Conservation (phyloP, 306 rosid genomes). For the Rosa multiflora region DNA sequence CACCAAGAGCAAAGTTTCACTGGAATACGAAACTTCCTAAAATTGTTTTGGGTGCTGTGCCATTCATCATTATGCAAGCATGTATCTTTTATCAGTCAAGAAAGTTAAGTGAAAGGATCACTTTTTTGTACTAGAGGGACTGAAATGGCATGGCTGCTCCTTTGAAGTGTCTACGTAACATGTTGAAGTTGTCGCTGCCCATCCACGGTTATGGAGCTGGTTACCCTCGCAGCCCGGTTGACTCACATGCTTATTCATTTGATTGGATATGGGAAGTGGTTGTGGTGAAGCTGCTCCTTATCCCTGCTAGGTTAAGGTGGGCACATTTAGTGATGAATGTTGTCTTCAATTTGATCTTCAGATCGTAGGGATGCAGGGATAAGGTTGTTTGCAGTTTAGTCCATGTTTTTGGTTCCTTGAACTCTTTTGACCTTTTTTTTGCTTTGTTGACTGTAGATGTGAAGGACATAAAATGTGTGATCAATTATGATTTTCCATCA, state of each 20-base stretch:
- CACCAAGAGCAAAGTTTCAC: conserved; percentile 37
- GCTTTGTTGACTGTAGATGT: conserved; percentile 64
- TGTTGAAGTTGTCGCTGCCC: conserved; percentile 59
- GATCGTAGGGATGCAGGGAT: conserved; percentile 85
- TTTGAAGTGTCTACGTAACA: conserved; percentile 38
- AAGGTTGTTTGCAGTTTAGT: conserved; percentile 75
- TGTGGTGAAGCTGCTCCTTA: conserved; percentile 97
- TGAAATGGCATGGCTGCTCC: conserved; percentile 38
- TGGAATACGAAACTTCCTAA: conserved; percentile 31
- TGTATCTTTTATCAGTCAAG: conserved; percentile 28
- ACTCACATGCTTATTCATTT: conserved; percentile 76
- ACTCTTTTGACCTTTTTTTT: conserved; percentile 27
- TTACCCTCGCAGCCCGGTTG: conserved; percentile 89
- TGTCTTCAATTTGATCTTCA: conserved; percentile 74
- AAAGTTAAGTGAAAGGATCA: conserved; percentile 8
- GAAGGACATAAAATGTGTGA: conserved; percentile 93
- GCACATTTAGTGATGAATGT: conserved; percentile 94
- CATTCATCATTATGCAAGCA: conserved; percentile 20
- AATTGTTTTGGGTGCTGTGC: conserved; percentile 24
- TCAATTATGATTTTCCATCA: conserved; percentile 91
- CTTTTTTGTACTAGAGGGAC: conserved; percentile 33
- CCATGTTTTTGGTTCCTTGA: conserved; percentile 28
- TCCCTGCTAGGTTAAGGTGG: conserved; percentile 99
- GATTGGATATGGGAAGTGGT: conserved; percentile 61
- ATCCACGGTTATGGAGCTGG: conserved; percentile 99